Conservation (phyloP, 306 rosid species). For the Quercus robur region DNA sequence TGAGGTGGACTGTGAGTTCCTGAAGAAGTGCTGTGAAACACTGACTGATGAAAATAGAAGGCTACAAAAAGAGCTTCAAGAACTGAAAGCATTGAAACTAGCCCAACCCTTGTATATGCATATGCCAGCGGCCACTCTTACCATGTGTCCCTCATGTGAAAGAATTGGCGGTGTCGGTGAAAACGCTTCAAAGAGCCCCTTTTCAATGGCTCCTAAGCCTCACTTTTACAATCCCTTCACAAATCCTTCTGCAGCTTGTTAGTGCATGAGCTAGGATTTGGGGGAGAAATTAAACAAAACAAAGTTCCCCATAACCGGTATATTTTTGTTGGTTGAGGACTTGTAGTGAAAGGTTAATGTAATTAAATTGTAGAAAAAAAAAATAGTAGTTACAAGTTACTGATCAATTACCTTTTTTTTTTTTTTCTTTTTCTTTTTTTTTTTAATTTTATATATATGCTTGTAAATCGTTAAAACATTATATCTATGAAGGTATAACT, state of each 20-base stretch:
- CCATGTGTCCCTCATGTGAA: slow-evolving; percentile 90
- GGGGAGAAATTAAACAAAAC: neutral
- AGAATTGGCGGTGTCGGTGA: slow-evolving; percentile 43
- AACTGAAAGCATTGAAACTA: slow-evolving; percentile 67
- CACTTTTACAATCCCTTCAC: slow-evolving; percentile 70
- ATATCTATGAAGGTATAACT: slow-evolving; percentile 34
- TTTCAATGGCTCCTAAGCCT: slow-evolving; percentile 61
- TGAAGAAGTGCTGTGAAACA: slow-evolving; percentile 89
- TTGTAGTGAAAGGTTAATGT: slow-evolving; percentile 40
- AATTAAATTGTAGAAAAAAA: slow-evolving; percentile 49
- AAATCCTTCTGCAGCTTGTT: slow-evolving; percentile 91
- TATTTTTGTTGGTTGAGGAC: slow-evolving; percentile 61
- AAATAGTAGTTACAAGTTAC: slow-evolving; percentile 30
- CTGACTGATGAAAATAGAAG: slow-evolving; percentile 85
- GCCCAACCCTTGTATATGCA: slow-evolving; percentile 79
- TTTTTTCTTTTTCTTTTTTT: neutral
- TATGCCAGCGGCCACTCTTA: slow-evolving; percentile 84
- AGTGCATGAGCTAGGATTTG: slow-evolving; percentile 14
- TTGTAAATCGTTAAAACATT: slow-evolving; percentile 41
- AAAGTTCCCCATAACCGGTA: slow-evolving; percentile 32
- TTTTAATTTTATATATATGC: slow-evolving; percentile 22
- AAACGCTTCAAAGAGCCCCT: slow-evolving; percentile 43
- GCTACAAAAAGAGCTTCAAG: slow-evolving; percentile 80
- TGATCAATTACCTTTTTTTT: slow-evolving; percentile 26
- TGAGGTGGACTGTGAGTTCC: slow-evolving; percentile 84